These are phyloP conservation scores for Pistacia integerrima DNA, from an alignment of 345 rosid species.

Conservation along the genomic window DNA sequence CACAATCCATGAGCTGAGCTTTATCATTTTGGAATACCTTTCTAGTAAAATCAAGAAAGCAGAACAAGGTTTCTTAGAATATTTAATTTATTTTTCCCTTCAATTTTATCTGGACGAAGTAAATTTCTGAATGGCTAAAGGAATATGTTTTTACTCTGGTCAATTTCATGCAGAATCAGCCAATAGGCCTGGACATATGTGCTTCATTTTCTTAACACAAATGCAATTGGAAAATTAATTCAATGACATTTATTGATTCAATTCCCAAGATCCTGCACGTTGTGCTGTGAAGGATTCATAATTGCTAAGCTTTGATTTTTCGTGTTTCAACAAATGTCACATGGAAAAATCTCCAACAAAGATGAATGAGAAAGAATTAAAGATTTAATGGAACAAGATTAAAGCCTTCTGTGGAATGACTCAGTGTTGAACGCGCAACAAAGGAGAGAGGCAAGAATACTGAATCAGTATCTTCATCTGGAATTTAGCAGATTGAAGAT, in stretches of 20 bases:
- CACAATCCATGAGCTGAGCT: neutral
- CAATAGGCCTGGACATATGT: neutral
- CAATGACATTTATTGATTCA: constrained; percentile 7
- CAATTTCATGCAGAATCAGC: too few species aligned
- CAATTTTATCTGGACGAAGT: neutral
- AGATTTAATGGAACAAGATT: too few species aligned
- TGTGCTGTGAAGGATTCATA: neutral
- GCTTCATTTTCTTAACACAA: neutral
- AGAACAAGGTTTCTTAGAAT: neutral
- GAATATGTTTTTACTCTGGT: too few species aligned
- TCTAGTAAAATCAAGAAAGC: constrained; percentile 24
- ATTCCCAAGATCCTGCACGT: neutral
- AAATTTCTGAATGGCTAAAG: neutral
- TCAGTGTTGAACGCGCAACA: too few species aligned
- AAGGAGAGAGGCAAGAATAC: too few species aligned
- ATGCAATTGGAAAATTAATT: neutral
- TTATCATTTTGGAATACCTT: constrained; percentile 1
- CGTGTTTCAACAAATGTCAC: too few species aligned
- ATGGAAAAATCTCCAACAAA: too few species aligned
- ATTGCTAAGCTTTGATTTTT: too few species aligned
- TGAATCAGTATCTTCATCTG: too few species aligned
- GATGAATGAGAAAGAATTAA: too few species aligned
- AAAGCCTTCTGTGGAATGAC: too few species aligned
- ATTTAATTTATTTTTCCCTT: neutral
- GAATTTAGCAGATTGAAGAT: too few species aligned